Conservation (phyloP, 106 monocot genomes). For the Triglochin maritima region DNA sequence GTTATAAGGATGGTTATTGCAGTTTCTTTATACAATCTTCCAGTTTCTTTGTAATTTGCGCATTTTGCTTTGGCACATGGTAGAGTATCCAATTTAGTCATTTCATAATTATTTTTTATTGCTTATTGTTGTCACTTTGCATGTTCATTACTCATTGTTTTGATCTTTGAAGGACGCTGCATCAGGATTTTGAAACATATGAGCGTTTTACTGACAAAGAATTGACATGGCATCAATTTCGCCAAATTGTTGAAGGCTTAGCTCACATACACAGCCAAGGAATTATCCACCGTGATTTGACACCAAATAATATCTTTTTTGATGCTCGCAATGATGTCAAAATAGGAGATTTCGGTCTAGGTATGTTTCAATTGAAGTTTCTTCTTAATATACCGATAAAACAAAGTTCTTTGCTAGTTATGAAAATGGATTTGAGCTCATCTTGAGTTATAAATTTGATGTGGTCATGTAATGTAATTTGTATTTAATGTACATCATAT, state of each 20-base stretch:
- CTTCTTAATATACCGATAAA: background rate
- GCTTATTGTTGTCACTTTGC: background rate
- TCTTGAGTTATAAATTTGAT: too few relatives aligned
- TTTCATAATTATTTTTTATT: background rate
- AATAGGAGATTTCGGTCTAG: conserved; percentile 98
- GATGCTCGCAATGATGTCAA: conserved; percentile 97
- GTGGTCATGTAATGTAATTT: too few relatives aligned
- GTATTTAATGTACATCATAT: too few relatives aligned
- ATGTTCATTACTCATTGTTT: background rate
- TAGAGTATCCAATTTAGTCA: too few relatives aligned
- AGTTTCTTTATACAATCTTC: too few relatives aligned
- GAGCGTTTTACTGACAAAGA: conserved; percentile 60
- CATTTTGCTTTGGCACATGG: too few relatives aligned
- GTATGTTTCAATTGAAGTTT: conserved; percentile 27
- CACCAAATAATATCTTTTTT: conserved; percentile 96
- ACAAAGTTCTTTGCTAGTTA: too few relatives aligned
- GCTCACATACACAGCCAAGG: conserved; percentile 97
- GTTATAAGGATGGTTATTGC: too few relatives aligned
- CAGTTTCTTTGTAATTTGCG: too few relatives aligned
- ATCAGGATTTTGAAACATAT: conserved; percentile 63
- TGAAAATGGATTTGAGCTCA: too few relatives aligned
- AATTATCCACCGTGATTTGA: conserved; percentile 95
- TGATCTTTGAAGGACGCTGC: conserved; percentile 52
- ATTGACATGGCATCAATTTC: conserved; percentile 78
- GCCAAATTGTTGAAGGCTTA: conserved; percentile 98